Conservation (phyloP, 805 yeast species). For the Groenewaldozyma salmanticensis region DNA sequence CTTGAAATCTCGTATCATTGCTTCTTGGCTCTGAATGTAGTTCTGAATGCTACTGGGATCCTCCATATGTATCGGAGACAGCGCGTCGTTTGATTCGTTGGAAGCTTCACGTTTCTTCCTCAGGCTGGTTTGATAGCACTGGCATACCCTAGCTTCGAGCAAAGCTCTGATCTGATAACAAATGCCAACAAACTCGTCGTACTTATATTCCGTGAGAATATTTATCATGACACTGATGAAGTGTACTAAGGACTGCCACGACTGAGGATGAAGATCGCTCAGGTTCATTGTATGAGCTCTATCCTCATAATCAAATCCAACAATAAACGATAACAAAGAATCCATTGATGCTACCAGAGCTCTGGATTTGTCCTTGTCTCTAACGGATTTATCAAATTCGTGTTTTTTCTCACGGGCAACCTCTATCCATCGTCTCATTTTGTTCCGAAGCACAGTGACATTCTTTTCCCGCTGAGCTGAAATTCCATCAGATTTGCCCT, state of each 20-base stretch:
- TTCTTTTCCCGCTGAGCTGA: constrained; percentile 16
- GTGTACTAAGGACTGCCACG: constrained; percentile 31
- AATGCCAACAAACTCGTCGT: constrained; percentile 22
- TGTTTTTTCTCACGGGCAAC: constrained; percentile 32
- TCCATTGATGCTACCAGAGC: constrained; percentile 31
- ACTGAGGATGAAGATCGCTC: constrained; percentile 21
- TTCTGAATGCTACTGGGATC: constrained; percentile 3
- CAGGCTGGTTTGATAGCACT: constrained; percentile 8
- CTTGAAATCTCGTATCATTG: constrained; percentile 21
- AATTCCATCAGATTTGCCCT: neutral
- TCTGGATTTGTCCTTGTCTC: constrained; percentile 19
- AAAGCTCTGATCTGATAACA: constrained; percentile 26
- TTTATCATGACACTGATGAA: constrained; percentile 24
- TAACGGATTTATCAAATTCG: constrained; percentile 28
- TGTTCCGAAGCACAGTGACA: constrained; percentile 17
- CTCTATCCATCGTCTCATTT: constrained; percentile 30
- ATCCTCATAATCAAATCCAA: constrained; percentile 33
- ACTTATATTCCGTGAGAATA: constrained; percentile 16
- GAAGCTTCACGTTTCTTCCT: constrained; percentile 5
- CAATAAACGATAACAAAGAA: constrained; percentile 30
- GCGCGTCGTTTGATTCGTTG: neutral
- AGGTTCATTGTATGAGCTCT: constrained; percentile 23
- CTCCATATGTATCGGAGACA: no score
- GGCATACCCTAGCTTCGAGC: constrained; percentile 19
- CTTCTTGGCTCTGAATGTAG: constrained; percentile 11